Base-by-base conservation (phyloP, 768 basidiomycete species). In the Lactarius sp. region DNA sequence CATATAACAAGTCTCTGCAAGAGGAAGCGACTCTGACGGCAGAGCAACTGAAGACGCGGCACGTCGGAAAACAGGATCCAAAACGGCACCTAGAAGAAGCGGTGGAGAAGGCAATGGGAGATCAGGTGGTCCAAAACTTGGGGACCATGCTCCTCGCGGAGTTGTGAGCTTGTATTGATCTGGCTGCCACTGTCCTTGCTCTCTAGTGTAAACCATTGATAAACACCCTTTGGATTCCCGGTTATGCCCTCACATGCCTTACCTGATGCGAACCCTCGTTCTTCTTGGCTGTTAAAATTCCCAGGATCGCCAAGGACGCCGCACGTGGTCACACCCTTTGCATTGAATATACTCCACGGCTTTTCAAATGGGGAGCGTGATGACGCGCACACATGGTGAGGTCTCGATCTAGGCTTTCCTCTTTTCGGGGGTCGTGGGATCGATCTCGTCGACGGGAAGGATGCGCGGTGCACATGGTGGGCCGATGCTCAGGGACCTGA, bases 61-160 rank as follows among this genome's bases (percentile, higher is more conserved):
- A 97, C 75, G 94, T 98, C 69, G 95, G 95, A 61, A 97, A 96
- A 75, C 92, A 95, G 70, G 95, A 98, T 76, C 97, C 97, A 39
- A 99, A 99, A 77, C 85, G 97, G 69, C 97, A 99, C 79, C 75
- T 99, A 67, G 94, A 96, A 70, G 97, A 98, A 76, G 90, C 92
- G 34, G 97, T 98, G 6, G 97, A 98, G 78, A 93, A 90, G 75
- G 94, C 95, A 1, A 98, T 99, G 87, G 94, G 94, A 3, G 88
- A 97, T 75, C 95, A 98, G 75, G 94, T 98, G 58, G 89, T 94
- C 49, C 95, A 97, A 77, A 95, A 90, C 72, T 76, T 98, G 66
- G 95, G 92, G 46, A 96, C 94, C 69, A 96, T 96, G 87, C 80
- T 98, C 65, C 80, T 97, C 66, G 92, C 93, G 61, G 94, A 98